phyloP scores from a whole-genome alignment of 495 filamentous ascomycete species.

The Penicillium chermesinum region DNA sequence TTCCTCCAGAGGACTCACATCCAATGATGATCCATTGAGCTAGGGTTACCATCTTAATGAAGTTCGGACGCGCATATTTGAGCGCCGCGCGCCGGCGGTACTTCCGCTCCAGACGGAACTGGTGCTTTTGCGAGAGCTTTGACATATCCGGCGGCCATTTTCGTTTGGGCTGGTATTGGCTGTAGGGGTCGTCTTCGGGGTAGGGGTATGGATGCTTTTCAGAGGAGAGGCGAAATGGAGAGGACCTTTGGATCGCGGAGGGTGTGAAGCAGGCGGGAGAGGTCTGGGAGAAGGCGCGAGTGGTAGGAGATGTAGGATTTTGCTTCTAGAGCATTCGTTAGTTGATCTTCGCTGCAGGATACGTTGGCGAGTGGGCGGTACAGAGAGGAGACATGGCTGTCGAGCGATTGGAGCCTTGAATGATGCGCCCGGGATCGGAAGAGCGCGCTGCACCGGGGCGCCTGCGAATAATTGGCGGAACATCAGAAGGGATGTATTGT shows the following conservation, averaged over 20 bases:
- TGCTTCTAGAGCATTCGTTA: background rate
- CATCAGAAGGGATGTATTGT: conserved; percentile 2
- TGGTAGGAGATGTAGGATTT: background rate
- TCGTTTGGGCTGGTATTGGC: conserved; percentile 72
- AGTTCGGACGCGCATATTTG: conserved; percentile 68
- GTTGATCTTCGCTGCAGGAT: background rate
- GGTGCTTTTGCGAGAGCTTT: conserved; percentile 71
- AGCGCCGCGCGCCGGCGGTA: conserved; percentile 65
- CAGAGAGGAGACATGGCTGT: conserved; percentile 7
- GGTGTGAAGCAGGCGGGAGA: conserved; percentile 14
- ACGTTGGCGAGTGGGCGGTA: background rate
- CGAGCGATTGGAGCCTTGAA: conserved; percentile 7
- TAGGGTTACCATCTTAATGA: conserved; percentile 66
- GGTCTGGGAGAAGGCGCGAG: conserved; percentile 18
- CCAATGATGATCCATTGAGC: conserved; percentile 61
- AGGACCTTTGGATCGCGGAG: conserved; percentile 13
- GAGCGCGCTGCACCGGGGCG: conserved; percentile 14
- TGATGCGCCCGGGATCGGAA: conserved; percentile 4
- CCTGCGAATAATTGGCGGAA: conserved; percentile 15
- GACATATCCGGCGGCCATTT: conserved; percentile 91
- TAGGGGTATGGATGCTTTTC: conserved; percentile 14
- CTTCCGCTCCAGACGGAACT: conserved; percentile 64
- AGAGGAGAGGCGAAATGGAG: conserved; percentile 37
- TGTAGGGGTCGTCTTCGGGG: conserved; percentile 33
- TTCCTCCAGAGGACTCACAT: conserved; percentile 46